Evolutionary conservation across 176 grass and related monocot genomes (phyloP), one percentile per base, ranked within the genome.

Genomic region (Elymus sibiricus): DNA sequence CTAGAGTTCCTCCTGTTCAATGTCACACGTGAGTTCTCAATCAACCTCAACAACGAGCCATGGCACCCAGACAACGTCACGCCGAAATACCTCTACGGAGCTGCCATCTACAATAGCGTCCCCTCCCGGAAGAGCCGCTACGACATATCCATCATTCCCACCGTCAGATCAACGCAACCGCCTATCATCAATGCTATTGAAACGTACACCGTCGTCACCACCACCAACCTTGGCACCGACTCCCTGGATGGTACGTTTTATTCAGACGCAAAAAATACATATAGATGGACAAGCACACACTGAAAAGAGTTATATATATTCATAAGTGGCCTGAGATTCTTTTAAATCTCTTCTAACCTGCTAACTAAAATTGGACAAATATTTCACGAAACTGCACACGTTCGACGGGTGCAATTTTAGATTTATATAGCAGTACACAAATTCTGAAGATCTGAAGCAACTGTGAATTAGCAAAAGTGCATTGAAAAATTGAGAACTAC

Each of bases 111-210:
- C 73, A 62, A 9, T 59, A 19, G 19, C 6, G 5, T 6, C 4
- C 49, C 72, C 13, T 29, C 51, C 21, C 6, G 13, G 2, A 7
- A 65, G 5, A 31, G 10, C 11, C 11, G 2, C 1, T 95, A 92
- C 73, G 60, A 74, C 22, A 11, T 89, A 49, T 68, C 88, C 24
- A 38, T 95, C 31, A 84, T 87, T 26, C 76, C 88, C 53, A 76
- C 93, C 1, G 70, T 13, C n/a, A 86, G 64, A 70, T 89, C 93
- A 4, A 91, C 70, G n/a, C 46, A 89, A 26, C 94, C 94, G 4
- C 94, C 94, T 0, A 71, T 91, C 44, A 79, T 95, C 86, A 95
- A 91, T 55, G 91, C 94, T 6, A 0, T 39, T 7, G 91, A 95
- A 84, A 32, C 85, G 5, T 95, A 88, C 84, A 75, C 87, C 11